These are phyloP conservation scores for Hemileia vastatrix DNA, from an alignment of 1,284 basidiomycete species.

Conservation along the genomic window DNA sequence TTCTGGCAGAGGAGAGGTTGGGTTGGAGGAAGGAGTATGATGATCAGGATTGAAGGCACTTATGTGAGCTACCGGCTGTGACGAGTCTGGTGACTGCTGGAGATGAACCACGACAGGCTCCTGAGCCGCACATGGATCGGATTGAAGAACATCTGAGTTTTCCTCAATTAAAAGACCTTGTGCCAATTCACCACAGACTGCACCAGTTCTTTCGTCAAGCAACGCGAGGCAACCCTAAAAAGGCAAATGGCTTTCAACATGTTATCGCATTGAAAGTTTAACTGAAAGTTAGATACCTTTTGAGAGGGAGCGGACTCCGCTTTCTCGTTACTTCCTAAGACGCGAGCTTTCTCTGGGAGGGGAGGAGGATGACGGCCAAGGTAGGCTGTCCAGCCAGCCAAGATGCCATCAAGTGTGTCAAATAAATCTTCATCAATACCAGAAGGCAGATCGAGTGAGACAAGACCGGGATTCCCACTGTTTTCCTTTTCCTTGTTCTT, in stretches of 20 bases:
- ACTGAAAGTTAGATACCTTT: not conserved
- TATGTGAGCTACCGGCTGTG: too few species aligned
- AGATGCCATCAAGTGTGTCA: constrained; percentile 16
- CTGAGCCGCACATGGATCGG: too few species aligned
- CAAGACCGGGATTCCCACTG: not conserved
- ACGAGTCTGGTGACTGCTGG: not conserved
- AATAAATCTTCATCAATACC: not conserved
- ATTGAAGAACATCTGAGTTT: not conserved
- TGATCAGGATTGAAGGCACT: not conserved
- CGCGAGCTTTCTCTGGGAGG: not conserved
- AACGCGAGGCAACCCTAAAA: constrained; percentile 13
- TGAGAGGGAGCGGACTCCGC: too few species aligned
- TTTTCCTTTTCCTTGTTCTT: not conserved
- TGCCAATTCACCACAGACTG: constrained; percentile 15
- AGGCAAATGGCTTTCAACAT: too few species aligned
- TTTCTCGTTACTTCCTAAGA: too few species aligned
- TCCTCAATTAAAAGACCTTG: not conserved
- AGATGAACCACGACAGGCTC: constrained; percentile 14
- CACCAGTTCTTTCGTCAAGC: constrained; percentile 21
- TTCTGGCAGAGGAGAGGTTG: constrained; percentile 14
- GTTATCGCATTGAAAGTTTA: not conserved
- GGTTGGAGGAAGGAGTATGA: not conserved
- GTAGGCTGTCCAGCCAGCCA: constrained; percentile 8
- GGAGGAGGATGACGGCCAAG: constrained; percentile 1
- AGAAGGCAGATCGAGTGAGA: not conserved